Conservation (phyloP, 2,329 filamentous ascomycete species). For the Periglandula ipomoeae region DNA sequence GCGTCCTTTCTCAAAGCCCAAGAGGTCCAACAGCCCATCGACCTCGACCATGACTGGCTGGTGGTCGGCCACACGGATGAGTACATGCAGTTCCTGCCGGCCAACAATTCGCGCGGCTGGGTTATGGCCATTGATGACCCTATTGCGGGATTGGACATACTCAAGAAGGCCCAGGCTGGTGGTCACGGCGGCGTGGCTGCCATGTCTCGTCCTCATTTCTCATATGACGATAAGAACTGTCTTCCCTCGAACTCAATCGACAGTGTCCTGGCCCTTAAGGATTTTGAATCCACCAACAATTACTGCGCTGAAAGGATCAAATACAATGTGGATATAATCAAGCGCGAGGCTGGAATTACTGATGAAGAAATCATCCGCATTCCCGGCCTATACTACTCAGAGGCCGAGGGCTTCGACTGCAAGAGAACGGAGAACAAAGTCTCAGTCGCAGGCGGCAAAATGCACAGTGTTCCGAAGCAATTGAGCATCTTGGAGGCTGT, state of each 20-base stretch:
- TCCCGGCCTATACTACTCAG: slow-evolving; percentile 13
- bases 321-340: slow-evolving; percentile 13
- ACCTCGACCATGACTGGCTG: slow-evolving; percentile 21
- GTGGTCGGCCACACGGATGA: slow-evolving; percentile 19
- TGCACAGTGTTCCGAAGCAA: slow-evolving; percentile 11
- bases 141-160: slow-evolving; percentile 14
- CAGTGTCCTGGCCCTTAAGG: background rate
- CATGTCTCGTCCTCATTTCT: background rate
- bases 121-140: slow-evolving; percentile 17
- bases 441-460: background rate
- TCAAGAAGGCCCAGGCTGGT: slow-evolving; percentile 11
- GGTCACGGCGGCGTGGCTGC: slow-evolving; percentile 16
- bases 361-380: slow-evolving; percentile 15
- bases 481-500: no score
- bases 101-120: slow-evolving; percentile 16
- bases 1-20: slow-evolving; percentile 22
- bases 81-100: slow-evolving; percentile 20
- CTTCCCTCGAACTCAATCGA: slow-evolving; percentile 2
- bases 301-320: slow-evolving; percentile 11
- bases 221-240: background rate
- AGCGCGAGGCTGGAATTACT: slow-evolving; percentile 14
- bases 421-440: background rate
- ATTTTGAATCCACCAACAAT: slow-evolving; percentile 2
- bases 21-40: slow-evolving; percentile 22
- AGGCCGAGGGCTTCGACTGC: background rate